Base-by-base conservation (phyloP, 805 yeast genomes). In the Komagataella kurtzmanii region DNA sequence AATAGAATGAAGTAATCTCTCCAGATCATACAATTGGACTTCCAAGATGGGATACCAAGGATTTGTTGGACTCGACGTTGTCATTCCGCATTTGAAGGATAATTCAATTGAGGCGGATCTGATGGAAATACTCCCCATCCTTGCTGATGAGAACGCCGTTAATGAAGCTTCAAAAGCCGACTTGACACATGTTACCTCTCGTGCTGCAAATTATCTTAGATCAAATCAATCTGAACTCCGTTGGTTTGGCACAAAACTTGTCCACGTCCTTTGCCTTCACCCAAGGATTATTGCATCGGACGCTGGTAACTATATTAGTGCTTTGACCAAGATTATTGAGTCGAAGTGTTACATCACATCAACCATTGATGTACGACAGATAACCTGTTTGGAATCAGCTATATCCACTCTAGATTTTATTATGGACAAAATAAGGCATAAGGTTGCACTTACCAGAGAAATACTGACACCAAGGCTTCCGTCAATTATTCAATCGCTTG, bases 371-470 rank as follows among this genome's bases (percentile, higher is more conserved):
- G 17, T 51, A 14, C 60, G 54, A 43, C 56, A 61, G 17, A 17
- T 59, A 12, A 50, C 56, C 7, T 60, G 67, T 17, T 68, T 58
- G 55, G 71, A 57, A 57, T 62, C 61, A 61, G 69, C 56, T 52
- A 63, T 73, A 40, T 74, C 73, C 45, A 64, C 76, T 45, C 57
- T 77, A 49, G 65, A 71, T 46, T 61, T 60, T 52, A 59, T 76
- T 2, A 70, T 76, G 52, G 65, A 68, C 48, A 68, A 74, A 48
- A 80, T 83, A 53, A 78, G 85, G 61, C 91, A 88, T 1, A 89
- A 89, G 61, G 88, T 95, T 1, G 82, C 89, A 1, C 72, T 91
- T 46, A 83, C 91, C 2, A 77, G 97, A 62, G 96, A 89, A 61
- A 70, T 85, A 7, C 73, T 88, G 52, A 86, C 95, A 1, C 95